Evolutionary conservation across 345 rosid genomes (phyloP).

Genomic region (Salix udensis): DNA sequence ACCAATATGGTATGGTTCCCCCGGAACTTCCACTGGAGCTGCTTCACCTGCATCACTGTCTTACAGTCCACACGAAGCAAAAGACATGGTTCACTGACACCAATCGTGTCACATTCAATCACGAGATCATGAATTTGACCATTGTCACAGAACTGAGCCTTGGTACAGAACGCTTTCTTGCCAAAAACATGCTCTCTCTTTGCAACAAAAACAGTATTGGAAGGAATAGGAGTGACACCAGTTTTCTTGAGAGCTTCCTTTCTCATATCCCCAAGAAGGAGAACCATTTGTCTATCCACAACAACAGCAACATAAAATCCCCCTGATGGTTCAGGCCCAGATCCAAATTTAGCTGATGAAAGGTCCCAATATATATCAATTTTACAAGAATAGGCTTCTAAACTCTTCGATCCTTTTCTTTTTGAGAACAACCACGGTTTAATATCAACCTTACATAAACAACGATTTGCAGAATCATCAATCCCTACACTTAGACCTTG

Average conservation of each 20-base stretch:
- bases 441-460: constrained; percentile 84
- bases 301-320: constrained; percentile 79
- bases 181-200: constrained; percentile 84
- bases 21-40: constrained; percentile 79
- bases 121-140: constrained; percentile 62
- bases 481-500: constrained; percentile 70
- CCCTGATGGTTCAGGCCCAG: constrained; percentile 80
- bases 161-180: constrained; percentile 60
- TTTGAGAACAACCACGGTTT: constrained; percentile 93
- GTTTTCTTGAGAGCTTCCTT: constrained; percentile 86
- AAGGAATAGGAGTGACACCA: constrained; percentile 35
- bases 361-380: constrained; percentile 85
- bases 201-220: constrained; percentile 50
- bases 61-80: constrained; percentile 68
- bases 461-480: constrained; percentile 68
- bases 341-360: constrained; percentile 73
- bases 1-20: constrained; percentile 76
- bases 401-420: constrained; percentile 82
- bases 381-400: constrained; percentile 64
- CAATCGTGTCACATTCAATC: constrained; percentile 60
- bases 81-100: constrained; percentile 63
- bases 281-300: constrained; percentile 64
- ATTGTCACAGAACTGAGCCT: constrained; percentile 63
- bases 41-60: constrained; percentile 72
- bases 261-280: constrained; percentile 86